Conservation (phyloP, 768 basidiomycete genomes). For the Dentipellis sp. region DNA sequence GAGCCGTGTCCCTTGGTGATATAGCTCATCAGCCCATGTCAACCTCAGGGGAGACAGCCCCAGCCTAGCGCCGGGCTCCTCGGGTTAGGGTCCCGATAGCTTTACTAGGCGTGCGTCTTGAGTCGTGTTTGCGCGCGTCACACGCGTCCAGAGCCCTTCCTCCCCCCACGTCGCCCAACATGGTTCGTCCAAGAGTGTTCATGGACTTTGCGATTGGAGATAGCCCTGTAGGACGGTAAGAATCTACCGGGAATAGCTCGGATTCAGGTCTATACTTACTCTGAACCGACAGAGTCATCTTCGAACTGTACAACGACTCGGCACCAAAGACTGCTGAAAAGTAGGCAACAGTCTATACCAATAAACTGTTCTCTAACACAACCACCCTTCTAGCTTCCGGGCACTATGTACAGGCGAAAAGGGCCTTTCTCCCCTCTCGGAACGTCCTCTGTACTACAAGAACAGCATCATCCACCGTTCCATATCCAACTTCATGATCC, state of each 20-base stretch:
- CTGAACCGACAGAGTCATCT: conserved; percentile 42
- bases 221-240: conserved; percentile 47
- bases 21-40: too few relatives aligned
- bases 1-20: too few relatives aligned
- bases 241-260: not conserved
- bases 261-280: conserved; percentile 2
- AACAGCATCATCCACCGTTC: conserved; percentile 69
- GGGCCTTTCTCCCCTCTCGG: conserved; percentile 53
- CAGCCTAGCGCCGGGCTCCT: too few relatives aligned
- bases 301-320: conserved; percentile 67
- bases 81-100: too few relatives aligned
- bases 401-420: conserved; percentile 81
- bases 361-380: conserved; percentile 2
- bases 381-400: conserved; percentile 53
- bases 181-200: conserved; percentile 57
- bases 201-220: conserved; percentile 52
- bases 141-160: too few relatives aligned
- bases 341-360: conserved; percentile 29
- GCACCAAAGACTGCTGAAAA: conserved; percentile 77
- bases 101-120: too few relatives aligned
- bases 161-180: conserved; percentile 14
- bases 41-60: too few relatives aligned
- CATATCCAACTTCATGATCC: conserved; percentile 73
- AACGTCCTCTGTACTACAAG: conserved; percentile 78
- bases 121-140: too few relatives aligned